Conservation (phyloP, 768 basidiomycete genomes). For the Amanita pseudoporphyria region DNA sequence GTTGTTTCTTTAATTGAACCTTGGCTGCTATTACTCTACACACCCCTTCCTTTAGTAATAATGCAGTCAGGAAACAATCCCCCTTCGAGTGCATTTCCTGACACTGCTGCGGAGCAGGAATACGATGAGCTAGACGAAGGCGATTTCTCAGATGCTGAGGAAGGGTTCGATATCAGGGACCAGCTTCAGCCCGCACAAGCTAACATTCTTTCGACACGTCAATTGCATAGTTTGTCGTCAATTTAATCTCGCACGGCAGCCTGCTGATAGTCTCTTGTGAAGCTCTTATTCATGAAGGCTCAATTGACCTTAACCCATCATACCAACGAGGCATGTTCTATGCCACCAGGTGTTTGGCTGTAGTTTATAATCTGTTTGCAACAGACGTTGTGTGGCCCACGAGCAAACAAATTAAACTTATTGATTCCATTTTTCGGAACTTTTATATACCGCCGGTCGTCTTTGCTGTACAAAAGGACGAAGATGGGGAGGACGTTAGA, state of each 20-base stretch:
- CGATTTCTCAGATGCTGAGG: conserved; percentile 29
- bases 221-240: conserved; percentile 35
- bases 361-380: background rate
- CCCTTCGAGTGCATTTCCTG: background rate
- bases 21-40: background rate
- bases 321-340: conserved; percentile 56
- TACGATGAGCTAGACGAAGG: conserved; percentile 41
- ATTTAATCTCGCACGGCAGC: background rate
- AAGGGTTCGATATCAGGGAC: conserved; percentile 33
- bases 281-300: conserved; percentile 62
- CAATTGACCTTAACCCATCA: conserved; percentile 58
- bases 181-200: conserved; percentile 31
- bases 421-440: conserved; percentile 72
- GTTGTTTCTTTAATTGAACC: background rate
- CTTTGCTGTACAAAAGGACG: conserved; percentile 48
- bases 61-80: background rate
- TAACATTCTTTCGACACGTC: conserved; percentile 30
- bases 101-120: conserved; percentile 21
- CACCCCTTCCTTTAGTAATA: background rate
- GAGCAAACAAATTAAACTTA: conserved; percentile 56
- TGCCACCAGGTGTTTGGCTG: background rate
- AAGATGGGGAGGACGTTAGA: conserved; percentile 46
- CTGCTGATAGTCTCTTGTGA: background rate
- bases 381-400: conserved; percentile 73
- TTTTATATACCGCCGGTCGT: conserved; percentile 75